Evolutionary conservation across 176 grass and related monocot species (phyloP), one percentile per base, ranked within the genome.

Genomic region (Poa annua): DNA sequence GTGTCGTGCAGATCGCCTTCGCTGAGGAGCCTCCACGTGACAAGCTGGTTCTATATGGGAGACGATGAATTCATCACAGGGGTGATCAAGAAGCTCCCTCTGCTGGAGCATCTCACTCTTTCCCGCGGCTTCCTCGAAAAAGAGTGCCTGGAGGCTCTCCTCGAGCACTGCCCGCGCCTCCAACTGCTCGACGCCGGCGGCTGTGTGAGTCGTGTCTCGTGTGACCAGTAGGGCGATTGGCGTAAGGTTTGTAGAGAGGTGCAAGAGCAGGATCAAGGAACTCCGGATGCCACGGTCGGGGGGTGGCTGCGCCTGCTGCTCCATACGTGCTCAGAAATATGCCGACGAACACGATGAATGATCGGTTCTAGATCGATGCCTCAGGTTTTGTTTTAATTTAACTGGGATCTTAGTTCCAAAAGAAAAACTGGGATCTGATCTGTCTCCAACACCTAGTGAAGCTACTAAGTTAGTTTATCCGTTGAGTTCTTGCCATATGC

Each of bases 71-170:
- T 38, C 16, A 10, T 34, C 62, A 39, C 36, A 39, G 63, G 3
- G 16, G 63, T 35, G 63, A 66, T 66, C 63, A 38, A 66, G 63
- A 66, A 66, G 63, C 33, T 66, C 32, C 63, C 33, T 34, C 26
- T 66, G 33, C 33, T 66, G 63, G 63, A 66, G 16, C 33, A 38
- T 34, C 33, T 66, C 33, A 15, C 8, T 32, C 33, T 66, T 7
- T 66, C 63, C 7, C 1, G 33, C 33, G 63, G 63, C 63, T 4
- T 66, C 0, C 17, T 66, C 8, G 34, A 8, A 11, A 66, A 66
- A 35, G 63, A 66, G 16, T 19, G 16, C 16, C 33, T 38, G 3
- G 33, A 19, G 1, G 63, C 63, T 33, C 63, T 66, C 15, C 63
- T 66, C 33, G 63, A n/a, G n/a, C n/a, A n/a, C n/a, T n/a, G n/a